phyloP scores from a whole-genome alignment of 2,329 filamentous ascomycete genomes.

The Coniochaeta sp. region DNA sequence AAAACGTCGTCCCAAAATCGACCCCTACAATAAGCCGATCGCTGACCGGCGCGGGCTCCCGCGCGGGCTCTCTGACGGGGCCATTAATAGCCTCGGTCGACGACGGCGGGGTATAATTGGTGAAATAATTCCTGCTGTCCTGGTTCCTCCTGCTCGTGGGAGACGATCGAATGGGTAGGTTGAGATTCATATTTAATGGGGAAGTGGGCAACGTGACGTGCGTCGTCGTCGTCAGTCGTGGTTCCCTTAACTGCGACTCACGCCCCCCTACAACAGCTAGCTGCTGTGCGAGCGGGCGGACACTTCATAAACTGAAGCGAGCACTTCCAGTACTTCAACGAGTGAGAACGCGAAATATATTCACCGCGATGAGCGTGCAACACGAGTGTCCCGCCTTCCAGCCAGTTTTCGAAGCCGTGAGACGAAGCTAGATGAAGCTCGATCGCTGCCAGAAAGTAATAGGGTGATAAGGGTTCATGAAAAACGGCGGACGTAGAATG shows the following conservation, averaged over 20 bases:
- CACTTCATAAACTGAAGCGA: background rate
- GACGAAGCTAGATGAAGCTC: background rate
- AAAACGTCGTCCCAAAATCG: constrained; percentile 81
- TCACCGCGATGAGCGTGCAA: background rate
- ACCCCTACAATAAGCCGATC: constrained; percentile 70
- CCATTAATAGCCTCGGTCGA: constrained; percentile 57
- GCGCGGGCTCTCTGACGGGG: constrained; percentile 46
- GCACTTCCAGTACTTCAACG: background rate
- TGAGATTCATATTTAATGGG: constrained; percentile 35
- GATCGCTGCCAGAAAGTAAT: background rate
- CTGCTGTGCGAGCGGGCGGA: background rate
- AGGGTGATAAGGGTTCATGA: no score
- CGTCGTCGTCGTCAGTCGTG: background rate
- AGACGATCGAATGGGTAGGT: constrained; percentile 40
- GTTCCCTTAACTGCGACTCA: background rate
- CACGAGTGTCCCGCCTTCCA: background rate
- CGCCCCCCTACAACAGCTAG: background rate
- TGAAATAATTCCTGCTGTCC: constrained; percentile 49
- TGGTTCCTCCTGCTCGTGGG: constrained; percentile 42
- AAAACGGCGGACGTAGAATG: background rate
- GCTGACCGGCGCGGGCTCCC: constrained; percentile 41
- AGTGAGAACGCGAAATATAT: background rate
- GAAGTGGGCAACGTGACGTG: background rate
- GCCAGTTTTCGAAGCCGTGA: background rate
- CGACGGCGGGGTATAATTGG: constrained; percentile 43